A percentile compares a stretch with the other conserved stretches of the same genome.
Conservation (phyloP, 139 green algal genomes). For the Nannochloris sp. region DNA sequence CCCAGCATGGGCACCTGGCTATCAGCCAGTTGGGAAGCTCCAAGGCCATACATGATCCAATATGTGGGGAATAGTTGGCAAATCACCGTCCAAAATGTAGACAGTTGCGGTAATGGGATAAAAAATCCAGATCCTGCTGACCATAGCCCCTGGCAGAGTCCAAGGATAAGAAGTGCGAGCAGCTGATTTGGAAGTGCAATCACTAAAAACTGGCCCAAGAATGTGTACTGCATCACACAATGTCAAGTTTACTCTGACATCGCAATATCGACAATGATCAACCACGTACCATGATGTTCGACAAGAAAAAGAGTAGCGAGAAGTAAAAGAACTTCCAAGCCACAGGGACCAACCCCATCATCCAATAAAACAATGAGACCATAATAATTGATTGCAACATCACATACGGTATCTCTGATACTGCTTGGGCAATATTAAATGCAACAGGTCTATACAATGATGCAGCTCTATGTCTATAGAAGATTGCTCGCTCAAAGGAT, state of each 20-base stretch:
- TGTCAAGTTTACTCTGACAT: too few relatives aligned
- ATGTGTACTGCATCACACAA: neutral
- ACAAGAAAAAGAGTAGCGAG: neutral
- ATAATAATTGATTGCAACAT: slow-evolving; percentile 15
- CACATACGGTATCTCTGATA: slow-evolving; percentile 15
- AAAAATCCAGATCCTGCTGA: neutral
- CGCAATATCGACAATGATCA: too few relatives aligned
- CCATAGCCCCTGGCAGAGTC: slow-evolving; percentile 15
- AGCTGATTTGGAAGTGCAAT: slow-evolving; percentile 18
- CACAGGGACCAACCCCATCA: slow-evolving; percentile 27
- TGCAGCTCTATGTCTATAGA: slow-evolving; percentile 29
- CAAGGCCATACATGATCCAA: slow-evolving; percentile 16
- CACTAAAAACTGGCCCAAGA: slow-evolving; percentile 18
- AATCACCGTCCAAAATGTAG: slow-evolving; percentile 54
- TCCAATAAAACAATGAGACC: slow-evolving; percentile 16
- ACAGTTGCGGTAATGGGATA: slow-evolving; percentile 48
- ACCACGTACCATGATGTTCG: neutral
- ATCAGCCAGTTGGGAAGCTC: slow-evolving; percentile 13
- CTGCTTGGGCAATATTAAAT: neutral
- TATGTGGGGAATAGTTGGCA: slow-evolving; percentile 49
- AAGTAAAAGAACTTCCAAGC: slow-evolving; percentile 24
- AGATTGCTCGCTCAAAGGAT: slow-evolving; percentile 14
- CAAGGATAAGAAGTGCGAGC: slow-evolving; percentile 11
- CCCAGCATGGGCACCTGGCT: slow-evolving; percentile 10
- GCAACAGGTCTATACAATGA: slow-evolving; percentile 4